phyloP scores from a whole-genome alignment of 2,329 filamentous ascomycete genomes.

The Sporothrix curviconia region DNA sequence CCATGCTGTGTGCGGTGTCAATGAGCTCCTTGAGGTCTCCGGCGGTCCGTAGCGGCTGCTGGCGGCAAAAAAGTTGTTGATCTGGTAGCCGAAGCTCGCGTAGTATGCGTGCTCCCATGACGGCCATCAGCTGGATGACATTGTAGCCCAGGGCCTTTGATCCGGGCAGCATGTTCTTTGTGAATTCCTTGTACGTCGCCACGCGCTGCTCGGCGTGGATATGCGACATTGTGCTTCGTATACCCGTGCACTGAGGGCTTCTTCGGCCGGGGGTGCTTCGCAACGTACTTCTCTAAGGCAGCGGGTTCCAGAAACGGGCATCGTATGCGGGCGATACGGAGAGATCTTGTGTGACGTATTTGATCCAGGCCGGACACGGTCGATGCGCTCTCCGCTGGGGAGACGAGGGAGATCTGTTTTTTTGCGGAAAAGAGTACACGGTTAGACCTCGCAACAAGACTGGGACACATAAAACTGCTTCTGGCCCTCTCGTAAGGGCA shows the following conservation, averaged over 20 bases:
- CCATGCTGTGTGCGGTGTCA: constrained; percentile 87
- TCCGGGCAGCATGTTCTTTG: constrained; percentile 79
- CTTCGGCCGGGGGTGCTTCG: constrained; percentile 74
- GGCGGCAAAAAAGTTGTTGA: constrained; percentile 98
- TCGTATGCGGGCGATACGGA: constrained; percentile 87
- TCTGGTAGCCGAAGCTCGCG: constrained; percentile 95
- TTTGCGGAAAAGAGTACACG: too few relatives aligned
- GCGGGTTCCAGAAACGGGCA: constrained; percentile 94
- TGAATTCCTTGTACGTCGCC: constrained; percentile 96
- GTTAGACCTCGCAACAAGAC: too few relatives aligned
- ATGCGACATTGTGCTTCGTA: constrained; percentile 99
- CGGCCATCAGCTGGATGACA: constrained; percentile 94
- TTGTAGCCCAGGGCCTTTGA: constrained; percentile 93
- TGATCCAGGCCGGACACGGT: constrained; percentile 97
- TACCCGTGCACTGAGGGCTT: constrained; percentile 79
- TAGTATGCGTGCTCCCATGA: constrained; percentile 99
- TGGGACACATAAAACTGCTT: too few relatives aligned
- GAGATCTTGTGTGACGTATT: constrained; percentile 90
- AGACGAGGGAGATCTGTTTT: constrained; percentile 80
- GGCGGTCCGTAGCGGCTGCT: constrained; percentile 91
- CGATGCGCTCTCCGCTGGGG: constrained; percentile 75
- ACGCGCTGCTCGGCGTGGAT: constrained; percentile 85
- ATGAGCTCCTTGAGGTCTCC: constrained; percentile 96
- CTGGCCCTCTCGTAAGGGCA: not conserved
- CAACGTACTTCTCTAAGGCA: constrained; percentile 67